These are phyloP conservation scores for Russula ochroleuca DNA, from an alignment of 768 basidiomycete species.

Conservation along the genomic window DNA sequence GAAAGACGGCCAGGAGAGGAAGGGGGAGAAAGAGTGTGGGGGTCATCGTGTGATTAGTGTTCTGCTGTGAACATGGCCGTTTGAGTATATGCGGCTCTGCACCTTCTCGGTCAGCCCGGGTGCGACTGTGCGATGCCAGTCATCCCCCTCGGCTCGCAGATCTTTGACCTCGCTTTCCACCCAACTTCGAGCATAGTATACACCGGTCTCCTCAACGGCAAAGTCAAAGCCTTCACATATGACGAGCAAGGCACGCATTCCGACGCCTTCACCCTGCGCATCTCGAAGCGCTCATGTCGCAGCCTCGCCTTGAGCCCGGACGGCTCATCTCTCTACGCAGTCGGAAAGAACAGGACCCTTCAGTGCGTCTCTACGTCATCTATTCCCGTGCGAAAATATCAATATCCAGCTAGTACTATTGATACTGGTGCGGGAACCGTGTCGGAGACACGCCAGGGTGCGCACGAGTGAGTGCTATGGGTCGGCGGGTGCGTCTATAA, in stretches of 20 bases:
- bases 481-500: slow-evolving; percentile 24
- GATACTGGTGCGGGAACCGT: slow-evolving; percentile 58
- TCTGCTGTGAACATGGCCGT: neutral
- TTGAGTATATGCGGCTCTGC: neutral
- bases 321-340: slow-evolving; percentile 68
- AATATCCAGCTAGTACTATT: slow-evolving; percentile 46
- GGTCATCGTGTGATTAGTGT: slow-evolving; percentile 17
- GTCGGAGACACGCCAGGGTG: slow-evolving; percentile 45
- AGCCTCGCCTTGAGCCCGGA: slow-evolving; percentile 62
- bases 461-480: slow-evolving; percentile 60
- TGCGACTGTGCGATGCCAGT: slow-evolving; percentile 50
- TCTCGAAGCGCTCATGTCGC: slow-evolving; percentile 82
- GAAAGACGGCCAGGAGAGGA: slow-evolving; percentile 23
- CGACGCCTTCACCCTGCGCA: slow-evolving; percentile 56
- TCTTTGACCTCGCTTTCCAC: slow-evolving; percentile 89
- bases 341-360: slow-evolving; percentile 75
- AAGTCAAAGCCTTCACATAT: slow-evolving; percentile 78
- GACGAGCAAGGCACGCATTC: slow-evolving; percentile 62
- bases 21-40: slow-evolving; percentile 21
- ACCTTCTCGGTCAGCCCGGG: neutral
- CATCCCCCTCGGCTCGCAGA: slow-evolving; percentile 68
- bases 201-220: slow-evolving; percentile 73
- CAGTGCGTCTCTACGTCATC: slow-evolving; percentile 50
- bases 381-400: neutral
- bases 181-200: slow-evolving; percentile 69